Conservation (phyloP, 2,329 filamentous ascomycete genomes). For the Cladophialophora chaetospira region DNA sequence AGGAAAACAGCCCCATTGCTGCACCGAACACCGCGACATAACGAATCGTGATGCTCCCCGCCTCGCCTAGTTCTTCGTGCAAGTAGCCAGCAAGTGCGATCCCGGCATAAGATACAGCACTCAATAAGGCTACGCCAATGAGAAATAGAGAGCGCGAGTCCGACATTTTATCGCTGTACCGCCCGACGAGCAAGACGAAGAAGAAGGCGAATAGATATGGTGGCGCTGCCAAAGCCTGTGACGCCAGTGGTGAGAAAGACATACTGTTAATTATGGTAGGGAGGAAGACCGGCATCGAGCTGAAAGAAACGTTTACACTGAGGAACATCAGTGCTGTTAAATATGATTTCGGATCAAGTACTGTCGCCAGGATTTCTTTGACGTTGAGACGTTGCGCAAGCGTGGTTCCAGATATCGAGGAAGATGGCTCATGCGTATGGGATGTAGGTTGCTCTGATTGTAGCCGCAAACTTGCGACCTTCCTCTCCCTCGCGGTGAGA, state of each 20-base stretch:
- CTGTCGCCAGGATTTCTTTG: slow-evolving; percentile 29
- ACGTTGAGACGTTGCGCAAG: slow-evolving; percentile 12
- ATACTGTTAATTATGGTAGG: slow-evolving; percentile 73
- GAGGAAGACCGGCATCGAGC: slow-evolving; percentile 82
- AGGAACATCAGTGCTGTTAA: slow-evolving; percentile 83
- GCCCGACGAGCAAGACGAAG: slow-evolving; percentile 65
- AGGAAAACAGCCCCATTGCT: slow-evolving; percentile 76
- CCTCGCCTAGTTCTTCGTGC: slow-evolving; percentile 39
- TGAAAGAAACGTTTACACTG: slow-evolving; percentile 83
- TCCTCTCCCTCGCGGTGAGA: slow-evolving; percentile 64
- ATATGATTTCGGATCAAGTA: slow-evolving; percentile 67
- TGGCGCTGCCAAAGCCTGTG: slow-evolving; percentile 78
- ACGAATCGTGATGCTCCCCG: slow-evolving; percentile 48
- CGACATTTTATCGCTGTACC: slow-evolving; percentile 67
- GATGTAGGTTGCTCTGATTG: slow-evolving; percentile 21
- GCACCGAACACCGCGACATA: slow-evolving; percentile 81
- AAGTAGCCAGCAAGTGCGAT: slow-evolving; percentile 62
- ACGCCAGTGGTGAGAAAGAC: slow-evolving; percentile 63
- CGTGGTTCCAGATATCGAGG: neutral
- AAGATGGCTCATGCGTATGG: neutral
- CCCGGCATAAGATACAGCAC: slow-evolving; percentile 61
- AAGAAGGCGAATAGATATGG: slow-evolving; percentile 78
- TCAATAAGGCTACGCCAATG: slow-evolving; percentile 68
- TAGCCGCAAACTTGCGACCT: slow-evolving; percentile 68
- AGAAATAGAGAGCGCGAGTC: slow-evolving; percentile 65